Base-by-base conservation (phyloP, 2,329 filamentous ascomycete genomes). In the Cytospora piceae region DNA sequence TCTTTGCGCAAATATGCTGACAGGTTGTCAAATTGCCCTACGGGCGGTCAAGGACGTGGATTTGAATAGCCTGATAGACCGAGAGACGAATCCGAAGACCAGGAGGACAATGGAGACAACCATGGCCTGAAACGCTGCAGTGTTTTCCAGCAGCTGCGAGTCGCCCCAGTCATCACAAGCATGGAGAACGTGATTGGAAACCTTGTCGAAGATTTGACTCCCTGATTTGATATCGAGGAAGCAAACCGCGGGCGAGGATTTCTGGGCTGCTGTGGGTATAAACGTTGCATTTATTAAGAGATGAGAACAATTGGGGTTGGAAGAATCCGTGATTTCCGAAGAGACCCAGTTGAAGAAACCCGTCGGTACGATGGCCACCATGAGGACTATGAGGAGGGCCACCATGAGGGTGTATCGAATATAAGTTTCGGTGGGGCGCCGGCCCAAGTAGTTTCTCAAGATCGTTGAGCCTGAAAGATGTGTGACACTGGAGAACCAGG, bases 261-360 rank as follows among this genome's bases (percentile, higher is more conserved):
- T 4, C 2, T 9, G n/a, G 3, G 42, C 42, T 46, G 42, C 42
- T 46, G 42, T 46, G 6, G 7, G 17, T 9, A 11, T 1, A 8
- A 9, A 8, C 7, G 4, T 20, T 8, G 6, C 17, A 4, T 42
- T 14, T 15, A 39, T n/a, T n/a, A n/a, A n/a, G n/a, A n/a, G n/a
- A n/a, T n/a, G n/a, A n/a, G n/a, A n/a, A n/a, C n/a, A n/a, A n/a
- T n/a, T n/a, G n/a, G n/a, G n/a, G n/a, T n/a, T n/a, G n/a, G n/a
- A n/a, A n/a, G n/a, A n/a, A n/a, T n/a, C n/a, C n/a, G n/a, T n/a
- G n/a, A 1, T 5, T 20, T 42, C 39, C 15, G 11, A 6, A 4
- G 17, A 20, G 7, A n/a, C 22, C 58, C 57, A 58, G 1, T 39
- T 46, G 27, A 49, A 58, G n/a, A 31, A 58, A 67, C 68, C 57